Conservation (phyloP, 768 basidiomycete genomes). For the Auriculariales sp. region DNA sequence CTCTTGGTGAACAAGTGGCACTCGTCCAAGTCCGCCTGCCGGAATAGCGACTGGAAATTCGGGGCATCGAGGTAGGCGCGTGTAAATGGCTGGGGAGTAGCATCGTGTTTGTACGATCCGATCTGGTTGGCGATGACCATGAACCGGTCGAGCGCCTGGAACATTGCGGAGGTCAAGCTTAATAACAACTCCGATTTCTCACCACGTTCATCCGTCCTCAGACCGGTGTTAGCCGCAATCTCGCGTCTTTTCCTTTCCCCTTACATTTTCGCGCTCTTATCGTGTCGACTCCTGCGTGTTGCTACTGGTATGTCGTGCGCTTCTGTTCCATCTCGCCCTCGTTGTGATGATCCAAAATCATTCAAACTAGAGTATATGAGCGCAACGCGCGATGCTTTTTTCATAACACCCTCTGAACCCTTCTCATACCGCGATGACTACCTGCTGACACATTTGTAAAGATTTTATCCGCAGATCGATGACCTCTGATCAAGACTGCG, state of each 20-base stretch:
- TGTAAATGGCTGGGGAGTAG: too few species aligned
- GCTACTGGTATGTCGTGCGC: too few species aligned
- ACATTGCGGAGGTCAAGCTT: too few species aligned
- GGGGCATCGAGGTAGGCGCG: not conserved
- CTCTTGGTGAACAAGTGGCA: too few species aligned
- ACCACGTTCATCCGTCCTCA: too few species aligned
- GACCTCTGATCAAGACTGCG: not conserved
- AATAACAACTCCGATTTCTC: too few species aligned
- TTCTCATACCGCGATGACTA: not conserved
- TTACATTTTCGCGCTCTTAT: not conserved
- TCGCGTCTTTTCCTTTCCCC: not conserved
- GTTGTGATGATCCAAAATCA: not conserved
- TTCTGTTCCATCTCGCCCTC: not conserved
- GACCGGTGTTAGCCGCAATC: not conserved
- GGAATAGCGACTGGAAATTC: not conserved
- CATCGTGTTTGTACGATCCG: too few species aligned
- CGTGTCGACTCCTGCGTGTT: not conserved
- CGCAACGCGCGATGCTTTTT: not conserved
- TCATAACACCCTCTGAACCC: not conserved
- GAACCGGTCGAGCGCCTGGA: too few species aligned
- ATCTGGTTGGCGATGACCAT: too few species aligned
- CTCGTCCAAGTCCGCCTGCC: not conserved
- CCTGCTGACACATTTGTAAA: not conserved
- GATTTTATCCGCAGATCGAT: not conserved
- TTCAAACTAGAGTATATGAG: constrained; percentile 2